A percentile compares a stretch with the other conserved stretches of the same genome.
Conservation (phyloP, 2,329 filamentous ascomycete genomes). For the Neonectria faginata region DNA sequence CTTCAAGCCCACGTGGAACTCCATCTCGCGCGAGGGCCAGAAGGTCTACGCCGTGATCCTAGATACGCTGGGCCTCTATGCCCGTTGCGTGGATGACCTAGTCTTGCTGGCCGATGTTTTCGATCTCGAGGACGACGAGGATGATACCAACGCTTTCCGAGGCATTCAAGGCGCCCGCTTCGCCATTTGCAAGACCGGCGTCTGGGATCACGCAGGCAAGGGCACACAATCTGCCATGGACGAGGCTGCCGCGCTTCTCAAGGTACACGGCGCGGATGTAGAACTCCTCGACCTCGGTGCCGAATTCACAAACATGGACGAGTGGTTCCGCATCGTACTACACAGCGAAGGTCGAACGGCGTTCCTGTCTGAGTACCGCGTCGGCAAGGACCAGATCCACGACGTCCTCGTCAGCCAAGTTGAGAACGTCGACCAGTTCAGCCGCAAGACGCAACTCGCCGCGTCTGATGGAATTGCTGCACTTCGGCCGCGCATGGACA, state of each 20-base stretch:
- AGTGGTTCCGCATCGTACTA: conserved; percentile 67
- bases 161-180: conserved; percentile 65
- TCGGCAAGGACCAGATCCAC: conserved; percentile 61
- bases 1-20: conserved; percentile 75
- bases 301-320: conserved; percentile 61
- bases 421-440: conserved; percentile 59
- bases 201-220: conserved; percentile 63
- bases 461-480: conserved; percentile 66
- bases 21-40: conserved; percentile 71
- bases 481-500: conserved; percentile 67
- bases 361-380: conserved; percentile 67
- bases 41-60: conserved; percentile 69
- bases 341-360: conserved; percentile 64
- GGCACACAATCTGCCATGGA: conserved; percentile 59
- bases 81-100: conserved; percentile 69
- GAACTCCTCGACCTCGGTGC: conserved; percentile 67
- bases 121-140: conserved; percentile 58
- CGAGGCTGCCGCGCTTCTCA: conserved; percentile 55
- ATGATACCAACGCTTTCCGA: conserved; percentile 50
- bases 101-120: conserved; percentile 68
- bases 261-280: conserved; percentile 63
- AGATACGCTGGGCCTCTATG: conserved; percentile 73
- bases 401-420: conserved; percentile 62
- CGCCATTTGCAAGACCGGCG: conserved; percentile 65
- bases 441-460: conserved; percentile 61